phyloP scores from a whole-genome alignment of 208 protist genomes.

The Phytomonas sp. region DNA sequence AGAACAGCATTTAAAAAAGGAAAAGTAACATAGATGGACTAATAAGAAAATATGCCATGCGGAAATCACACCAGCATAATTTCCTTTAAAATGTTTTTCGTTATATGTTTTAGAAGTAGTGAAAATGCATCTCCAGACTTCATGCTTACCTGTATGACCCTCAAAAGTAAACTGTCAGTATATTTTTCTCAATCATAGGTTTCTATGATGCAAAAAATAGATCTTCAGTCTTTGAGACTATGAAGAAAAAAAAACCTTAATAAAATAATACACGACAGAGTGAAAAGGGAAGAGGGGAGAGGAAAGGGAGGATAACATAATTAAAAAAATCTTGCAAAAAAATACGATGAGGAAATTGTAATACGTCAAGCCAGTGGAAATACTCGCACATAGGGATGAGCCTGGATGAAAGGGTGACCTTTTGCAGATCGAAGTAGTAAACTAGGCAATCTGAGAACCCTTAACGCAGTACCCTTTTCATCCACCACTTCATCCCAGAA shows the following conservation, averaged over 20 bases:
- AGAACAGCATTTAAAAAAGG: neutral
- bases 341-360: neutral
- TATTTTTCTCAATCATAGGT: neutral
- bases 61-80: neutral
- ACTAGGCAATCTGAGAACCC: slow-evolving; percentile 23
- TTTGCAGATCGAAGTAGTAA: slow-evolving; percentile 17
- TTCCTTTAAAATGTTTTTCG: neutral
- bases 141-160: neutral
- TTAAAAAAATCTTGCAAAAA: neutral
- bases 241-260: slow-evolving; percentile 6
- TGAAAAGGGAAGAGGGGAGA: slow-evolving; percentile 6
- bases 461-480: slow-evolving; percentile 4
- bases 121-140: neutral
- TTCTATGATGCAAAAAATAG: neutral
- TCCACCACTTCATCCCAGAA: slow-evolving; percentile 30
- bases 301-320: neutral
- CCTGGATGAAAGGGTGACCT: slow-evolving; percentile 30
- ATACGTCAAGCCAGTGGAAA: neutral
- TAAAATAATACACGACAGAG: neutral
- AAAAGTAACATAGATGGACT: neutral
- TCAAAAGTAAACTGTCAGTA: neutral
- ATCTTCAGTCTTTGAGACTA: neutral
- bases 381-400: slow-evolving; percentile 9
- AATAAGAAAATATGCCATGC: neutral
- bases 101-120: neutral